Percentiles rank a stretch among this genome's conserved stretches.
Evolutionary conservation across 2,329 filamentous ascomycete species (phyloP).

Genomic region (Pyrenochaeta sp.): DNA sequence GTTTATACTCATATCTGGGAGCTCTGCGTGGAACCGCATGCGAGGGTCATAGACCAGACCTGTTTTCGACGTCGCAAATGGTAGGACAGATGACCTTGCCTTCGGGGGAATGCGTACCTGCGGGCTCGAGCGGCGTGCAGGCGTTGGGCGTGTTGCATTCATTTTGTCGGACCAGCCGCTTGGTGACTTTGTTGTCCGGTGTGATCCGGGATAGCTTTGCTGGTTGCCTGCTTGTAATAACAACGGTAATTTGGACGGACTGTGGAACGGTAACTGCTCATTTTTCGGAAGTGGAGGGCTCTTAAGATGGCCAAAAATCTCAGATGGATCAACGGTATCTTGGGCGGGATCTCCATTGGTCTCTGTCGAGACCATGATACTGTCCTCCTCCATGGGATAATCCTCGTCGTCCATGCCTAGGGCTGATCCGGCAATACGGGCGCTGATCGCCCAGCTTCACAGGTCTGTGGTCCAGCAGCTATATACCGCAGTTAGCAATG

Average conservation of each 20-base stretch:
- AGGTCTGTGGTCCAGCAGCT: conserved; percentile 18
- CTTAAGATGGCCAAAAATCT: conserved; percentile 31
- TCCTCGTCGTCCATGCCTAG: conserved; percentile 40
- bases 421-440: conserved; percentile 15
- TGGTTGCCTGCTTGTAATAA: conserved; percentile 11
- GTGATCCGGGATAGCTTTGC: conserved; percentile 13
- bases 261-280: conserved; percentile 40
- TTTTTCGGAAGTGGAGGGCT: conserved; percentile 24
- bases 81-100: conserved; percentile 46
- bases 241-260: conserved; percentile 20
- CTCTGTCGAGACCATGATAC: conserved; percentile 42
- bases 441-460: conserved; percentile 27
- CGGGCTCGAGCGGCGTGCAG: conserved; percentile 26
- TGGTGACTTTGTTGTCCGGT: conserved; percentile 15
- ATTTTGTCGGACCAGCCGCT: conserved; percentile 33
- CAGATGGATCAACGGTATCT: conserved; percentile 41
- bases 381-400: conserved; percentile 42
- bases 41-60: conserved; percentile 80
- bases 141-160: conserved; percentile 25
- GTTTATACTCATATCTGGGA: conserved; percentile 51
- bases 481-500: conserved; percentile 8
- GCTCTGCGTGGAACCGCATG: conserved; percentile 94
- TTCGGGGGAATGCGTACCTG: conserved; percentile 42
- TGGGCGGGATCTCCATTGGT: conserved; percentile 36
- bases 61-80: conserved; percentile 47